A percentile compares a stretch with the other conserved stretches of the same genome.
Conservation (phyloP, 305 asterid species). For the Plantago rigida region DNA sequence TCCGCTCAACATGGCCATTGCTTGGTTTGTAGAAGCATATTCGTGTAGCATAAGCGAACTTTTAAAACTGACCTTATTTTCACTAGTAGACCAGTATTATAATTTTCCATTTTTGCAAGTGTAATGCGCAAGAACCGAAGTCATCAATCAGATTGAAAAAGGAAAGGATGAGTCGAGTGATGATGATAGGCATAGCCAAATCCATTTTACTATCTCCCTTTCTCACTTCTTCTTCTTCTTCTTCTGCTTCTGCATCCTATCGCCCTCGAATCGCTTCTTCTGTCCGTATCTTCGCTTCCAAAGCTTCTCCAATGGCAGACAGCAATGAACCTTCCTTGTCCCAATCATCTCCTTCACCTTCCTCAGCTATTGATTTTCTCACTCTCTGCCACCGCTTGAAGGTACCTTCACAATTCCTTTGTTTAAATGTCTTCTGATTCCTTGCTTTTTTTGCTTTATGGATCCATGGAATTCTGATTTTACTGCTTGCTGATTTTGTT, state of each 20-base stretch:
- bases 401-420: constrained; percentile 32
- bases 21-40: too few relatives aligned
- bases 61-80: too few relatives aligned
- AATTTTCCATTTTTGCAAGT: background rate
- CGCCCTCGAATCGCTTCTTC: constrained; percentile 37
- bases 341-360: constrained; percentile 41
- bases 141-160: background rate
- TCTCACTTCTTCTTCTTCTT: constrained; percentile 30
- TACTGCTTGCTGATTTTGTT: background rate
- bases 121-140: too few relatives aligned
- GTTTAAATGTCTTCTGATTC: constrained; percentile 1
- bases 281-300: constrained; percentile 26
- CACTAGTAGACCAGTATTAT: too few relatives aligned
- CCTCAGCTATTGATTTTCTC: constrained; percentile 82
- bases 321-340: constrained; percentile 36
- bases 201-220: constrained; percentile 31
- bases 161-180: constrained; percentile 38
- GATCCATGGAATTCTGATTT: background rate
- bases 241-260: constrained; percentile 24
- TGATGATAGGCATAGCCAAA: constrained; percentile 26
- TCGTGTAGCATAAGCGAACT: too few relatives aligned
- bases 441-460: background rate
- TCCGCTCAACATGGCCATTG: too few relatives aligned
- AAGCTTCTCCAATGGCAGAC: constrained; percentile 43
- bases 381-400: constrained; percentile 82